Evolutionary conservation across 768 basidiomycete species (phyloP), one percentile per base, ranked within the genome.

Genomic region (Piloderma croceum): DNA sequence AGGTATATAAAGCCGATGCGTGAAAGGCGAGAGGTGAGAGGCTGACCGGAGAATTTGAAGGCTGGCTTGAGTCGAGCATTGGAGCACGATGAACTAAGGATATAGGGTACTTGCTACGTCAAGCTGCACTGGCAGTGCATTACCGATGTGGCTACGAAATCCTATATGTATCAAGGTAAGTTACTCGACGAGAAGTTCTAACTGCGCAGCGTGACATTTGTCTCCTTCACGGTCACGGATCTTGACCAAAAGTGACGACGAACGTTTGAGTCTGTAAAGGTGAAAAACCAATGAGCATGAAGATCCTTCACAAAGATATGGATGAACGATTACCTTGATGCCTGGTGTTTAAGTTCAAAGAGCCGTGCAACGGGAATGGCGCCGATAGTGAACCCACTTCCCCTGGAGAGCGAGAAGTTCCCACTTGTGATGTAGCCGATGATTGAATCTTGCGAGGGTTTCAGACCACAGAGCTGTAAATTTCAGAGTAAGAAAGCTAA

Each of bases 351-450:
- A 15, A 84, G 57, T 24, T 74, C 68, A 19, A 83, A 48, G 24
- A 79, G 62, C 39, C 63, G 63, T 20, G 58, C 51, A 10, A 92
- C 54, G 3, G 87, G 67, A 13, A 97, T 61, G 0, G 81, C 77
- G 13, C 81, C 94, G 10, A 96, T 69, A 3, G 77, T 92, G 50
- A 78, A 77, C 0, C 89, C 91, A 43, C 74, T 64, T 0, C 93
- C 93, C 21, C 80, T 74, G 0, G 79, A 71, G 6, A 97, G 70
- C 2, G 92, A 93, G 56, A 76, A 84, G 44, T 80, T 81, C 0
- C 92, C 93, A 3, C 86, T 82, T 0, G 90, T 90, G 15, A 91
- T 71, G 52, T 86, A 88, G 1, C 94, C 93, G 38, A 94, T 77
- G 19, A 87, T 69, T 3, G 62, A 54, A 3, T 64, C 56, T 34